phyloP scores from a whole-genome alignment of 192 early-diverging fungal genomes.

The Entophlyctis luteolus region DNA sequence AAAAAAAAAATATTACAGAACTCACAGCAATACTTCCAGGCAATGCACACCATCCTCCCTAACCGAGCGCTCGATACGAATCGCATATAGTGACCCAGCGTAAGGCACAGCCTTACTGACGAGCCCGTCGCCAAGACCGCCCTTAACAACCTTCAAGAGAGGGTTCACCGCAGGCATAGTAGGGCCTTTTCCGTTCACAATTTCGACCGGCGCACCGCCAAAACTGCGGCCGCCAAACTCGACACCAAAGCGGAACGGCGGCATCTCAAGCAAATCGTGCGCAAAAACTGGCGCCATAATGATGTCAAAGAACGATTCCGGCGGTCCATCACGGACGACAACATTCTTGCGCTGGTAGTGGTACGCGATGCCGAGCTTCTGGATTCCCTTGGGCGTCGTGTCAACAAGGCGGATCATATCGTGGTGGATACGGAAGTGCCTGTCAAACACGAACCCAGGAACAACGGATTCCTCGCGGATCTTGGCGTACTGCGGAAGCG shows the following conservation, averaged over 20 bases:
- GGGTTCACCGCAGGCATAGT: too few relatives aligned
- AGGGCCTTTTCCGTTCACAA: background rate
- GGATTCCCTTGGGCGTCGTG: slow-evolving; percentile 10
- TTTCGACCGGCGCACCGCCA: background rate
- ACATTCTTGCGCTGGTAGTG: slow-evolving; percentile 22
- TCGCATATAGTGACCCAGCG: slow-evolving; percentile 7
- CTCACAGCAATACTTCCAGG: slow-evolving; percentile 1
- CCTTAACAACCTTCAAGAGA: slow-evolving; percentile 16
- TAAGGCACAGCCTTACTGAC: slow-evolving; percentile 9
- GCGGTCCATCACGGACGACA: background rate
- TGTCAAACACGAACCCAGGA: slow-evolving; percentile 16
- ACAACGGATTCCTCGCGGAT: slow-evolving; percentile 12
- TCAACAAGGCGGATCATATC: slow-evolving; percentile 23
- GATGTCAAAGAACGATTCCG: slow-evolving; percentile 10
- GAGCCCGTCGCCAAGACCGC: slow-evolving; percentile 6
- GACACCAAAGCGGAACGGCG: slow-evolving; percentile 42
- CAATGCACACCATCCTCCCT: background rate
- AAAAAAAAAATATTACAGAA: background rate
- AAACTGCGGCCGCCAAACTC: slow-evolving; percentile 34
- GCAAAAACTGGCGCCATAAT: slow-evolving; percentile 19
- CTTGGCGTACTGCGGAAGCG: background rate
- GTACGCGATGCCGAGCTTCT: slow-evolving; percentile 17
- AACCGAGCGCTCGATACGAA: slow-evolving; percentile 7
- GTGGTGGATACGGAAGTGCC: slow-evolving; percentile 24
- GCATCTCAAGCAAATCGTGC: slow-evolving; percentile 31